A percentile compares a stretch with the other conserved stretches of the same genome.
phyloP scores from a whole-genome alignment of 257 asterid species.

The Mitragyna speciosa region DNA sequence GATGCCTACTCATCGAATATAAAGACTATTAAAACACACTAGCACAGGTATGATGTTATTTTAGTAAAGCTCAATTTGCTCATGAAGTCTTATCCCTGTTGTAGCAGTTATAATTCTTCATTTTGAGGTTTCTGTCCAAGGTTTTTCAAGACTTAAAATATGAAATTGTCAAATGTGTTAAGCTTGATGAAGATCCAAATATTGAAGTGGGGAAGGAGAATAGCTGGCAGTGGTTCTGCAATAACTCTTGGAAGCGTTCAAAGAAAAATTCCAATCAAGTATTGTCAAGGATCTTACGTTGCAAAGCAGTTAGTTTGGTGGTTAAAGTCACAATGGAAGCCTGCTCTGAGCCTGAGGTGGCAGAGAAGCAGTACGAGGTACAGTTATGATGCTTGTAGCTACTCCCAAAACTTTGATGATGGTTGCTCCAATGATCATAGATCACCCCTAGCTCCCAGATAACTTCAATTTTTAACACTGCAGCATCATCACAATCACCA shows the following conservation, averaged over 20 bases:
- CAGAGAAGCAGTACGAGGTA: slow-evolving; percentile 28
- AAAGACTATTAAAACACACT: slow-evolving; percentile 5
- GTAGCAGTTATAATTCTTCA: neutral
- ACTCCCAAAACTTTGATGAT: slow-evolving; percentile 56
- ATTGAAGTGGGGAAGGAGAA: slow-evolving; percentile 23
- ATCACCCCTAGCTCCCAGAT: slow-evolving; percentile 48
- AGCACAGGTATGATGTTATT: slow-evolving; percentile 13
- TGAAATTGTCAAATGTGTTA: slow-evolving; percentile 21
- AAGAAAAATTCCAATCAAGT: slow-evolving; percentile 8
- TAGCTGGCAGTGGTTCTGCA: slow-evolving; percentile 19
- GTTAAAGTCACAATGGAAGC: slow-evolving; percentile 40
- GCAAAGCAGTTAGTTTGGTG: slow-evolving; percentile 33
- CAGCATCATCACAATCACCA: neutral
- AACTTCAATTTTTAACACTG: neutral
- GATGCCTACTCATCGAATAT: slow-evolving; percentile 26
- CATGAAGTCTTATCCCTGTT: neutral
- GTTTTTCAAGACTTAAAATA: neutral
- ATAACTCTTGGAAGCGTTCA: slow-evolving; percentile 23
- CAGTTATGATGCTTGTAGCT: slow-evolving; percentile 53
- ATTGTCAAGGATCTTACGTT: slow-evolving; percentile 19
- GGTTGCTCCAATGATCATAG: slow-evolving; percentile 38
- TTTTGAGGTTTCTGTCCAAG: neutral
- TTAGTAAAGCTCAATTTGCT: neutral
- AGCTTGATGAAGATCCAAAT: slow-evolving; percentile 29
- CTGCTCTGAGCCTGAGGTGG: slow-evolving; percentile 25